Base-by-base conservation (phyloP, 2,329 filamentous ascomycete genomes). In the Ciborinia camelliae region DNA sequence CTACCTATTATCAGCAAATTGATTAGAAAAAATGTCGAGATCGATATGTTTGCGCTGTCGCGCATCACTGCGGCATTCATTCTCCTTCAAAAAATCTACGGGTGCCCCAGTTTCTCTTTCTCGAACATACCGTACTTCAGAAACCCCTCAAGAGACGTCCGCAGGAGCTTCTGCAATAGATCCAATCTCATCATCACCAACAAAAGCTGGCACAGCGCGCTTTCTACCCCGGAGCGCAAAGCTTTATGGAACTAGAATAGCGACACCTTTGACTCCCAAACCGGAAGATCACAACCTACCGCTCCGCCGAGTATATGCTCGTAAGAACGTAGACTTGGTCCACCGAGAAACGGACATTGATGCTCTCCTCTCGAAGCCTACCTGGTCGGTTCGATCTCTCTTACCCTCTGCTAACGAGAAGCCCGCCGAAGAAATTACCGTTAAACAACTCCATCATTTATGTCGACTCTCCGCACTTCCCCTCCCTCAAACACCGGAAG, bases 401-500 rank as follows among this genome's bases (percentile, higher is more conserved):
- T 81, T 95, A 0, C 86, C 89, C 15, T 72, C 73, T 62, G 64
- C 64, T 8, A 35, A 58, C 14, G 37, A 54, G 18, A 62, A 64
- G 1, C 52, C 65, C 9, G 47, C 67, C 1, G 71, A 76, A 53
- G 74, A 80, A 58, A 76, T 76, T 64, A 87, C 89, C 0, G 79
- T 86, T 0, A 75, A 85, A 52, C 87, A 92, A 75, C 84, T 98
- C 0, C 86, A 86, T 71, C 94, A 97, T 76, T 86, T 98, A 12
- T 87, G 97, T 43, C 90, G 91, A 23, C 87, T 98, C 47, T 96
- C 93, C 4, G 93, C 94, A 18, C 87, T 99, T 0, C 92, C 94
- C 0, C 82, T 83, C 1, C 92, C 94, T 0, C 78, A 81, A 23
- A 81, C 81, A 2, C 69, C 79, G 1, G 81, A 81, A 60, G 88